Evolutionary conservation across 371 early-diverging fungal genomes (phyloP), one percentile per base, ranked within the genome.

Genomic region (Lichtheimia ramosa): DNA sequence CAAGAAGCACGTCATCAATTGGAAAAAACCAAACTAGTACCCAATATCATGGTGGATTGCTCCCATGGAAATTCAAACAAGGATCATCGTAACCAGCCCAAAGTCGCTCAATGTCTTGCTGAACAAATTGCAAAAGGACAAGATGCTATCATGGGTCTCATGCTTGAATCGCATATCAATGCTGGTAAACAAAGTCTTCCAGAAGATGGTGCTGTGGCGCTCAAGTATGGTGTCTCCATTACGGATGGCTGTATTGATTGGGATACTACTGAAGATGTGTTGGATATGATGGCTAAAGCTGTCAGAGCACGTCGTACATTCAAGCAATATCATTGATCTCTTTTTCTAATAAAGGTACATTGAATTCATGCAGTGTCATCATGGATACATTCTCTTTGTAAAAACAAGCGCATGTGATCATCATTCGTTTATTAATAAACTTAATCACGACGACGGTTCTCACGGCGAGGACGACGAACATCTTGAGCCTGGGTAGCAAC

Each of bases 91-190:
- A 85, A 87, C 48, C 94, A 93, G 70, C 71, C 83, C 59, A 78
- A 79, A 14, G 92, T 91, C 25, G 83, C 82, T 10, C 68, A 63
- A 15, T 48, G 63, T 42, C 24, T 78, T 5, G 80, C 90, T 12
- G 69, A 77, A 43, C 91, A 90, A 68, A 72, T 92, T 42, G 73
- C 87, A 13, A 74, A 67, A 18, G 92, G 92, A n/a, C 84, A 90
- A 60, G 62, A 74, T 24, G 69, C 87, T 48, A 87, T 96, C 27
- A 65, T 89, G 48, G 96, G 96, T 51, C 89, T 96, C 18, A 97
- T 97, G 98, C 90, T 97, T 58, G 98, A 97, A 75, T 89, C 90
- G 20, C 89, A 97, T 58, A 67, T 96, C 39, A 72, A 83, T 57
- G 96, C 92, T 69, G 95, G 95, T 24, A 85, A 88, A 46, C 93